Percentiles rank a stretch among this genome's conserved stretches.
Conservation (phyloP, 2,329 filamentous ascomycete species). For the Fusarium buxicola region DNA sequence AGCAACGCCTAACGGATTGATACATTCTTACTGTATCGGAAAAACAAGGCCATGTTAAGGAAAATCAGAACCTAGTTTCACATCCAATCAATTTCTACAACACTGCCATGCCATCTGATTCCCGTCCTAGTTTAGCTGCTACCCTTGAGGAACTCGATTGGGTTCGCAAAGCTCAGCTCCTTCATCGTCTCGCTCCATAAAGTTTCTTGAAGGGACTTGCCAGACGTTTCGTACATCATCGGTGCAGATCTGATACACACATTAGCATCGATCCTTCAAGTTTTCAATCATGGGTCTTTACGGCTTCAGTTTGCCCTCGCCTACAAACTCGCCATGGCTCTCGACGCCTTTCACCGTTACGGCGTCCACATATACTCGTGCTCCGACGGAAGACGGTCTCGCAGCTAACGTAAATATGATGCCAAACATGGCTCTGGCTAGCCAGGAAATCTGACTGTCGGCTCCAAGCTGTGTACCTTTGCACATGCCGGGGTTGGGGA, state of each 20-base stretch:
- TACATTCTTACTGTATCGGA: too few relatives aligned
- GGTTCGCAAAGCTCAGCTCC: slow-evolving; percentile 39
- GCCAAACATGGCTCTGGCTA: slow-evolving; percentile 25
- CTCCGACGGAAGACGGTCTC: slow-evolving; percentile 29
- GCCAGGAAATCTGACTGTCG: slow-evolving; percentile 40
- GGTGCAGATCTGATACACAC: slow-evolving; percentile 15
- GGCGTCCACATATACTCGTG: slow-evolving; percentile 41
- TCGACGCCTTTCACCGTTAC: slow-evolving; percentile 35
- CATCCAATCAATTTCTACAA: too few relatives aligned
- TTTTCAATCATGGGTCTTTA: slow-evolving; percentile 12
- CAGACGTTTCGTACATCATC: slow-evolving; percentile 39
- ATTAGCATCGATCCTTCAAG: slow-evolving; percentile 3
- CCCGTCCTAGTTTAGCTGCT: background rate
- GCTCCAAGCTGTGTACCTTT: slow-evolving; percentile 57
- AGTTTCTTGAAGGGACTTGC: slow-evolving; percentile 30
- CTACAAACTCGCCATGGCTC: slow-evolving; percentile 43
- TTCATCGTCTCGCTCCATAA: slow-evolving; percentile 40
- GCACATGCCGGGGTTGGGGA: slow-evolving; percentile 59
- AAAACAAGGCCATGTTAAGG: too few relatives aligned
- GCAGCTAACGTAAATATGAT: slow-evolving; percentile 21
- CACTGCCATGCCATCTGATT: background rate
- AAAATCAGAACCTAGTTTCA: background rate
- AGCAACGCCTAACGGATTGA: too few relatives aligned
- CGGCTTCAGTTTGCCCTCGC: slow-evolving; percentile 45
- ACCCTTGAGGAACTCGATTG: slow-evolving; percentile 11